Conservation (phyloP, 176 grass and related monocot genomes). For the Rhipidocladum racemiflorum region DNA sequence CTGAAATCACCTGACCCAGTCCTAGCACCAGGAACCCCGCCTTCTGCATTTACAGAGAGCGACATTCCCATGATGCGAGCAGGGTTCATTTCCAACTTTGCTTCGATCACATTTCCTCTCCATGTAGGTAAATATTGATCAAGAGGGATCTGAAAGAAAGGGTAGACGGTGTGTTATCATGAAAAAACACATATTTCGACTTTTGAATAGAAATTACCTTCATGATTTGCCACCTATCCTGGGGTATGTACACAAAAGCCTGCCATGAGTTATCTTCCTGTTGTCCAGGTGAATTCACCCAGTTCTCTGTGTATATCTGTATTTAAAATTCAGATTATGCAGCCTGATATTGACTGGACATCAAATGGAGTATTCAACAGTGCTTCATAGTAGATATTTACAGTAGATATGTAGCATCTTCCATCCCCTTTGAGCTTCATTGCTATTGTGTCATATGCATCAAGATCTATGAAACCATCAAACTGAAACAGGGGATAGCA, state of each 20-base stretch:
- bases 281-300: constrained; percentile 89
- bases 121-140: constrained; percentile 80
- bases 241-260: constrained; percentile 71
- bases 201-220: constrained; percentile 55
- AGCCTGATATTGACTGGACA: constrained; percentile 15
- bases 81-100: constrained; percentile 87
- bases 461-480: constrained; percentile 84
- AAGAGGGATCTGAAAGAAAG: constrained; percentile 67
- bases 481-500: constrained; percentile 50
- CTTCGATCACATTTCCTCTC: constrained; percentile 72
- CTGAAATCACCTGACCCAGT: constrained; percentile 71
- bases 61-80: constrained; percentile 85
- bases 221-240: constrained; percentile 53
- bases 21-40: constrained; percentile 74
- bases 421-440: constrained; percentile 94
- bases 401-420: constrained; percentile 96
- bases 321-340: constrained; percentile 28
- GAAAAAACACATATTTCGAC: not conserved
- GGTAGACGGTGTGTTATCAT: not conserved
- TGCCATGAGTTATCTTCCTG: constrained; percentile 97
- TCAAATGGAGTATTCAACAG: not conserved
- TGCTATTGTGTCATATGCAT: constrained; percentile 94
- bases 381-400: constrained; percentile 29
- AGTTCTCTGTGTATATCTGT: constrained; percentile 98
- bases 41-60: constrained; percentile 78